Evolutionary conservation across 140 eudicot species (phyloP), one percentile per base, ranked within the genome.

Genomic region (Oenanthe javanica): DNA sequence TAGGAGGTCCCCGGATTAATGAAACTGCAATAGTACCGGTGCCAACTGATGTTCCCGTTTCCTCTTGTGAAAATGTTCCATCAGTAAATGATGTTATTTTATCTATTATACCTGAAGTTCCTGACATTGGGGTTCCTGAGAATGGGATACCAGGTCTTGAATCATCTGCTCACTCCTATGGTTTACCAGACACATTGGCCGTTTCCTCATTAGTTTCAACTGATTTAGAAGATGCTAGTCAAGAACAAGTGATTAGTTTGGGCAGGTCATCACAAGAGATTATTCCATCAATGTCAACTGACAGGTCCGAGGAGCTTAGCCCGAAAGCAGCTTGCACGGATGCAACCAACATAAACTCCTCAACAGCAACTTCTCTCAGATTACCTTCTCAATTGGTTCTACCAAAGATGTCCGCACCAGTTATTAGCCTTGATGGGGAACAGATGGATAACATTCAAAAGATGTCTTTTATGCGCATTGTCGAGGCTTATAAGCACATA

Each of bases 331-430:
- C 86, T 45, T 79, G 77, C 73, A 78, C 82, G 36, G 97, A 92
- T 63, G 79, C 83, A 80, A 90, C 82, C 77, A 87, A 85, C 80
- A 84, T 82, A 27, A 89, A 75, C 76, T 85, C 92, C 78, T 89
- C 93, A 21, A 87, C 89, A 43, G 93, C 91, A 81, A 93, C 91
- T 84, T 96, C 98, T 84, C 72, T 86, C 81, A 89, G 87, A 76
- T 79, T 88, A 59, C 38, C 85, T 67, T 49, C 88, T 71, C 92
- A 87, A 79, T 76, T 96, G 84, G 85, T 88, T 61, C 88, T 96
- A 67, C 99, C 99, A 47, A 96, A 92, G 86, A 90, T 96, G 86
- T 87, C 97, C 79, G 99, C 99, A 47, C 98, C 99, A 73, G 96
- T 96, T 47, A 82, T 93, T 78, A 77, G 79, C 76, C 96, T 96